Evolutionary conservation across 2,329 filamentous ascomycete genomes (phyloP), one percentile per base, ranked within the genome.

Genomic region (Amylocarpus encephaloides): DNA sequence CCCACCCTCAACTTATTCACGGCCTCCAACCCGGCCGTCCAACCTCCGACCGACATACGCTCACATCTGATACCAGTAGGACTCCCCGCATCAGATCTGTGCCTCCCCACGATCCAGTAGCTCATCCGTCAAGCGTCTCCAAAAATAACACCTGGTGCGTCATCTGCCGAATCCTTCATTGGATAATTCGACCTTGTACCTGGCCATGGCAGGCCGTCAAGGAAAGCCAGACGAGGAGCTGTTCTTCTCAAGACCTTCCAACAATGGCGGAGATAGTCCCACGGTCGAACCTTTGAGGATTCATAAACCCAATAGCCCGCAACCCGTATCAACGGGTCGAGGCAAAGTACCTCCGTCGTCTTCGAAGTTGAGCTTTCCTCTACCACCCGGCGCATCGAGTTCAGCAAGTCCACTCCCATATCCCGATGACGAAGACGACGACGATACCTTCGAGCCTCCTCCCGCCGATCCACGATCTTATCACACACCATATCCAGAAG

Each of bases 231-330:
- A 89, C 29, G 85, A 90, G 69, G 88, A 92, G 76, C 85, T 94
- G 73, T 92, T 94, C 72, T 78, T 94, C 57, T 69, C 75, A 54
- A 70, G 65, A 52, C 69, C 69, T n/a, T 64, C 62, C 46, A 61
- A 57, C 48, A 62, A 67, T 45, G 71, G 68, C 49, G 68, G 70
- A 41, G 82, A 89, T 62, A 89, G 87, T 62, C 87, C 89, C 51
- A 88, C 86, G 15, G 79, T 95, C 60, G 87, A 87, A 62, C 90
- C 90, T 53, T 70, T 95, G 69, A 82, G 88, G 64, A 94, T 95
- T 67, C 85, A 84, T 72, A 94, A 94, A 69, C 82, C 84, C 50
- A 79, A 82, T 61, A 86, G 83, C 51, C 79, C 83, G 30, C 75
- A 75, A 46, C 80, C 80, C 48, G 56, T 58, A 53, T 52, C 54